A percentile compares a stretch with the other conserved stretches of the same genome.
phyloP scores from a whole-genome alignment of 139 green algal genomes.

The Chlamydomonas sphaeroides region DNA sequence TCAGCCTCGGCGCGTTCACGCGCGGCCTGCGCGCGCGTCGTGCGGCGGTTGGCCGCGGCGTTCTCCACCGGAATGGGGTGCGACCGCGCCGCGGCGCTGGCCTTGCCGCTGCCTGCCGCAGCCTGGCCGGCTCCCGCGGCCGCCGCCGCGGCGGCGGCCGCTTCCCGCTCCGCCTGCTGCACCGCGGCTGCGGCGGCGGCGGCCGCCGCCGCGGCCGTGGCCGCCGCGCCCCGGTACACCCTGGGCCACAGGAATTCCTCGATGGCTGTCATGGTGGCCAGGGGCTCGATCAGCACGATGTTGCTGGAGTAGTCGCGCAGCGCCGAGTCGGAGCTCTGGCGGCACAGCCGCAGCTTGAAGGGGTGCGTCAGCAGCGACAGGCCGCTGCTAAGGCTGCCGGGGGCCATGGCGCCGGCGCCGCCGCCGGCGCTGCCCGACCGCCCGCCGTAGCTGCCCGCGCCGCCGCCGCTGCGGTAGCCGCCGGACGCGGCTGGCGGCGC shows the following conservation, averaged over 20 bases:
- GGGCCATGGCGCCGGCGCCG: slow-evolving; percentile 21
- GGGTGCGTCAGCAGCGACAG: slow-evolving; percentile 87
- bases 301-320: slow-evolving; percentile 90
- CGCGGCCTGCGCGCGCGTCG: slow-evolving; percentile 11
- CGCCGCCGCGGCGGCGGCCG: slow-evolving; percentile 1
- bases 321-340: slow-evolving; percentile 39
- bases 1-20: slow-evolving; percentile 19
- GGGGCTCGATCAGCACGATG: slow-evolving; percentile 95
- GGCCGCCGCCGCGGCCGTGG: slow-evolving; percentile 9
- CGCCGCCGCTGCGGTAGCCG: not conserved
- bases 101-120: not conserved
- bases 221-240: slow-evolving; percentile 61
- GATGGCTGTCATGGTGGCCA: slow-evolving; percentile 91
- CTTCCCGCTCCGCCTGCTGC: not conserved
- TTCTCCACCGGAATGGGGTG: slow-evolving; percentile 13
- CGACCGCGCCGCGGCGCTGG: slow-evolving; percentile 1
- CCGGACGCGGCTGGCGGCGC: slow-evolving; percentile 2
- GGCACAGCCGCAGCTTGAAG: slow-evolving; percentile 90
- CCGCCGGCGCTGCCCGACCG: slow-evolving; percentile 35
- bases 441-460: slow-evolving; percentile 5
- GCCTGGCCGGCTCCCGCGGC: not conserved
- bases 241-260: slow-evolving; percentile 96
- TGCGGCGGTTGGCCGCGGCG: not conserved
- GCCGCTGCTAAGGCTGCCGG: slow-evolving; percentile 66
- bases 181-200: slow-evolving; percentile 12